A percentile compares a stretch with the other conserved stretches of the same genome.
Conservation (phyloP, 306 rosid species). For the Acacia melanoxylon region DNA sequence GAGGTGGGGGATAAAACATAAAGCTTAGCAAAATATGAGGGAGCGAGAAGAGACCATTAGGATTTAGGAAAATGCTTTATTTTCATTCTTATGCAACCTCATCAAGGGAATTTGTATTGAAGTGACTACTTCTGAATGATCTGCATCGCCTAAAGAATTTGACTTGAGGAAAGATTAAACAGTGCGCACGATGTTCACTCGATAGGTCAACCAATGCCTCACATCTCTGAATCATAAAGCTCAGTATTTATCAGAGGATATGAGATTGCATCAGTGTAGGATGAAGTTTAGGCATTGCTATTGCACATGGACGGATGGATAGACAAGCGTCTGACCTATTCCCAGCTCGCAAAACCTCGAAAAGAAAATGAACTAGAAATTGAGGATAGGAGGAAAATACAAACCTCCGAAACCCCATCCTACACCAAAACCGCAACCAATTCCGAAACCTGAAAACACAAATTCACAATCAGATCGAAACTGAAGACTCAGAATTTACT, state of each 20-base stretch:
- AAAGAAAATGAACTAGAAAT: slow-evolving; percentile 28
- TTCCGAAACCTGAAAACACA: slow-evolving; percentile 70
- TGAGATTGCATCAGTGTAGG: not conserved
- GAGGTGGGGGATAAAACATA: not conserved
- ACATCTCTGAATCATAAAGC: slow-evolving; percentile 6
- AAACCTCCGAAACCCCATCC: slow-evolving; percentile 99
- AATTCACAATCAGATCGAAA: not conserved
- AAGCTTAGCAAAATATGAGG: not conserved
- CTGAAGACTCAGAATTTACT: not conserved
- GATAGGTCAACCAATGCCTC: not conserved
- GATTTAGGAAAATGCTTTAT: not conserved
- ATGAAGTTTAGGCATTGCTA: not conserved
- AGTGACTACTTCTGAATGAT: not conserved
- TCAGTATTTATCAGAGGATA: not conserved
- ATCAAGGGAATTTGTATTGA: not conserved
- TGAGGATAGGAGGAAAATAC: not conserved
- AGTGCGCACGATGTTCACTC: not conserved
- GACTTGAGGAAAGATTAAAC: not conserved
- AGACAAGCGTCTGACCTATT: not conserved
- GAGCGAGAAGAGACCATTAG: not conserved
- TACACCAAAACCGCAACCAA: slow-evolving; percentile 92
- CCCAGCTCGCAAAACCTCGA: not conserved
- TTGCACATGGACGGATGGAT: not conserved
- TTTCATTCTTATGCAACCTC: not conserved
- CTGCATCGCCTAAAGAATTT: not conserved